Conservation (phyloP, 495 filamentous ascomycete genomes). For the Penicilliopsis zonata region DNA sequence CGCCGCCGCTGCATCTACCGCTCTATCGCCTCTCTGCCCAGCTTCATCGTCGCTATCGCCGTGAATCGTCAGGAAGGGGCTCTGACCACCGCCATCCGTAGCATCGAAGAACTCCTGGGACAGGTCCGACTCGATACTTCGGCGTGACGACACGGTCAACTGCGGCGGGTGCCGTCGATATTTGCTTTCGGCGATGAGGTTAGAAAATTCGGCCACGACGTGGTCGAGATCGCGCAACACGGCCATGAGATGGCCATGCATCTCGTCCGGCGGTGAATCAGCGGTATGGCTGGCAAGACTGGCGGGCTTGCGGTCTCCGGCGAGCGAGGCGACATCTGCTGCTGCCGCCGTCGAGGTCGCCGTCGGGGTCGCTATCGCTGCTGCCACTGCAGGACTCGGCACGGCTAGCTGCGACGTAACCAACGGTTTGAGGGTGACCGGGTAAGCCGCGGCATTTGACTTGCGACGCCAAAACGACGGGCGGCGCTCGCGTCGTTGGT, state of each 20-base stretch:
- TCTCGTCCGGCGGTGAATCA: constrained; percentile 43
- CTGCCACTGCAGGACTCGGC: constrained; percentile 27
- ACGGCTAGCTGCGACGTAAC: not conserved
- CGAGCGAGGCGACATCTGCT: constrained; percentile 17
- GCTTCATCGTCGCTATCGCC: constrained; percentile 44
- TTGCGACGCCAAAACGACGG: constrained; percentile 89
- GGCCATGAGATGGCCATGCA: constrained; percentile 69
- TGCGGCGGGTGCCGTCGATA: constrained; percentile 51
- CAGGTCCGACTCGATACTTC: constrained; percentile 70
- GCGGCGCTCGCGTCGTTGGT: constrained; percentile 32
- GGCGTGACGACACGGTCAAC: constrained; percentile 43
- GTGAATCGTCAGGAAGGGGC: constrained; percentile 64
- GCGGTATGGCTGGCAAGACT: constrained; percentile 27
- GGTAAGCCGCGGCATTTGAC: constrained; percentile 34
- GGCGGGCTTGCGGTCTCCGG: constrained; percentile 28
- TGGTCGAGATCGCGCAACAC: constrained; percentile 72
- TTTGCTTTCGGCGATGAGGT: constrained; percentile 64
- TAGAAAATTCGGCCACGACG: constrained; percentile 70
- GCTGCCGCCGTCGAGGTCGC: constrained; percentile 12
- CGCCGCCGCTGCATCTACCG: no score
- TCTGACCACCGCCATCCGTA: constrained; percentile 51
- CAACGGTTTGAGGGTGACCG: constrained; percentile 15
- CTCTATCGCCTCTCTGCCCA: constrained; percentile 11
- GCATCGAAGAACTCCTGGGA: constrained; percentile 94
- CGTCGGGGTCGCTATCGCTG: constrained; percentile 5